Evolutionary conservation across 2,329 filamentous ascomycete species (phyloP).

Genomic region (Penicillium sp.): DNA sequence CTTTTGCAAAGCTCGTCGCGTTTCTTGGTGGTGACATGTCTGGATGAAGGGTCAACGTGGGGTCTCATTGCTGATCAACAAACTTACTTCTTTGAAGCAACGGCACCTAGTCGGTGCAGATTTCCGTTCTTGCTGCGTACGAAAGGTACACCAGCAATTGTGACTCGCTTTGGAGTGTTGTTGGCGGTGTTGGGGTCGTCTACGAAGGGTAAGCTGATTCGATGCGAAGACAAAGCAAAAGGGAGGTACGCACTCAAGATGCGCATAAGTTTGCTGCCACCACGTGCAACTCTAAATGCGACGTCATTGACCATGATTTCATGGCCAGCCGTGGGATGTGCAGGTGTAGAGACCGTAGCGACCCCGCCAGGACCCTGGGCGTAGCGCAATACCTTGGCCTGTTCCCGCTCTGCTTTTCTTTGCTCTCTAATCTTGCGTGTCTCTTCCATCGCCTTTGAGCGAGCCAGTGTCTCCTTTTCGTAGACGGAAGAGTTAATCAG

Average conservation of each 20-base stretch:
- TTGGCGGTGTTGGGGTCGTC: conserved; percentile 62
- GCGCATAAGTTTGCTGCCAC: conserved; percentile 80
- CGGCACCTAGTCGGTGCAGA: conserved; percentile 73
- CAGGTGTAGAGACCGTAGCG: conserved; percentile 26
- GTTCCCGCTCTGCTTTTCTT: conserved; percentile 61
- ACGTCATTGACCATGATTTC: conserved; percentile 72
- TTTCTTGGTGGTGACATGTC: conserved; percentile 61
- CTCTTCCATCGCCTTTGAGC: conserved; percentile 71
- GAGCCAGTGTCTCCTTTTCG: conserved; percentile 69
- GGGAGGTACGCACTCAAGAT: conserved; percentile 61
- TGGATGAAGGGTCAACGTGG: conserved; percentile 22
- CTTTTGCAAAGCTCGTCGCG: conserved; percentile 72
- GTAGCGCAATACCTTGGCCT: conserved; percentile 43
- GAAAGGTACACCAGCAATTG: conserved; percentile 77
- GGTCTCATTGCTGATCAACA: conserved; percentile 24
- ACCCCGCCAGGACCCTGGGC: conserved; percentile 34
- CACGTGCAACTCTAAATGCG: conserved; percentile 70
- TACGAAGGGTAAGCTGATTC: conserved; percentile 50
- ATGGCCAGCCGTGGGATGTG: conserved; percentile 49
- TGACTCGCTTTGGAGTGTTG: conserved; percentile 71
- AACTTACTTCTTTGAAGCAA: conserved; percentile 72
- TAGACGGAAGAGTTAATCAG: conserved; percentile 80
- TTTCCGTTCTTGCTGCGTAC: conserved; percentile 86
- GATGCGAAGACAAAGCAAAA: conserved; percentile 8
- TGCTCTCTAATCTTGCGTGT: conserved; percentile 51